These are phyloP conservation scores for Cajanus cajan DNA, from an alignment of 306 rosid genomes.

Conservation along the genomic window DNA sequence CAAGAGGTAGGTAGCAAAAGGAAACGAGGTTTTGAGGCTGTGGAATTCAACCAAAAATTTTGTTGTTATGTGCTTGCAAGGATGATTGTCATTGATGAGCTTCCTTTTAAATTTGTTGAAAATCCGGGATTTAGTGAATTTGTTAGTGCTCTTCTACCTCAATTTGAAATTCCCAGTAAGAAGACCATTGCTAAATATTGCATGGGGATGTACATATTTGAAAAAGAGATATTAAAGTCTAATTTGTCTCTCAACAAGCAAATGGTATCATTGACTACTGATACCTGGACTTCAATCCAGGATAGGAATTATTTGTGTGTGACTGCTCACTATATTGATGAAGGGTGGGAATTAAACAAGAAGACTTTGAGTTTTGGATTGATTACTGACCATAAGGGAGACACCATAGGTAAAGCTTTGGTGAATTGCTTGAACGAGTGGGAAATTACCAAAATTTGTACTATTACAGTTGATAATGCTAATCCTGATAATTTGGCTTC, in stretches of 20 bases:
- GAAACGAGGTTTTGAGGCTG: background rate
- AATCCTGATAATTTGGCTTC: background rate
- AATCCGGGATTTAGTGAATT: background rate
- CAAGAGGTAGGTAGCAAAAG: background rate
- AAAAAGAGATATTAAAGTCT: background rate
- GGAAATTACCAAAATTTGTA: background rate
- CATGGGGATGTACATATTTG: background rate
- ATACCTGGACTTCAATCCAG: background rate
- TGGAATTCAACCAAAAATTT: background rate
- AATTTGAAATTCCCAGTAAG: background rate
- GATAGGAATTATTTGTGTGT: background rate
- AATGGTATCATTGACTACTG: background rate
- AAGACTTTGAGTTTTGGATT: background rate
- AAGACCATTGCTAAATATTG: background rate
- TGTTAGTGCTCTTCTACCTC: background rate
- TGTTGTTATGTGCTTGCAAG: background rate
- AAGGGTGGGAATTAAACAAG: background rate
- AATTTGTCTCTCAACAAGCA: background rate
- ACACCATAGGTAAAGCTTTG: background rate
- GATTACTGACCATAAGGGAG: background rate
- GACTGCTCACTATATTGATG: no score
- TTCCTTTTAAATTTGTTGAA: background rate
- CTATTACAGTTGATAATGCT: background rate
- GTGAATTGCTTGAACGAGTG: background rate
- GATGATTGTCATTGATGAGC: background rate